Conservation (phyloP, 2,329 filamentous ascomycete species). For the Epicoccum sorghinum region DNA sequence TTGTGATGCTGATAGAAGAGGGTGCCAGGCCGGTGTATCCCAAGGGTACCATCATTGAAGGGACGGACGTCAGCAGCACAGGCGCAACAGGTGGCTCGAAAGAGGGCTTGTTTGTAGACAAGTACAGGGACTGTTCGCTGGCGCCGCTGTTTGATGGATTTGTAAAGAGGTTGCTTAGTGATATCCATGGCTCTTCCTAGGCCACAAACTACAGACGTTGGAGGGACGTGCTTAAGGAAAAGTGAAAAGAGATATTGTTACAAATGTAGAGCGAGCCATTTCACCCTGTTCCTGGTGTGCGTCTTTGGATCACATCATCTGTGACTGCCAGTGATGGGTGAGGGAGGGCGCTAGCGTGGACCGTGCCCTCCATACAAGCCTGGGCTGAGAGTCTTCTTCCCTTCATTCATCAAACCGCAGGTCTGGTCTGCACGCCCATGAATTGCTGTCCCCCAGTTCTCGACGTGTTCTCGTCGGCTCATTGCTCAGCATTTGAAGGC, state of each 20-base stretch:
- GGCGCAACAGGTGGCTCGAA: conserved; percentile 28
- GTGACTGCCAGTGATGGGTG: background rate
- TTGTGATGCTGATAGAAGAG: conserved; percentile 85
- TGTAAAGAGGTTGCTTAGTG: conserved; percentile 58
- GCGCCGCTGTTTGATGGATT: conserved; percentile 72
- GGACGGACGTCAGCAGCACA: conserved; percentile 37
- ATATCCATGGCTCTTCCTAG: conserved; percentile 25
- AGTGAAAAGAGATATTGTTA: background rate
- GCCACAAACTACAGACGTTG: background rate
- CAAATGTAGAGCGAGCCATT: background rate
- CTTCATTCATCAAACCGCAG: no score
- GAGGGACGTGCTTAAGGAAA: conserved; percentile 4
- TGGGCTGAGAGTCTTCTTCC: no score
- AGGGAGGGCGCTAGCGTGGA: background rate
- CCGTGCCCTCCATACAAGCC: background rate
- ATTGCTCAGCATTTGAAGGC: no score
- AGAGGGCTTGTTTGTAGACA: conserved; percentile 64
- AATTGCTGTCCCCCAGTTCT: no score
- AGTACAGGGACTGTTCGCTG: conserved; percentile 75
- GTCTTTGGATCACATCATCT: no score
- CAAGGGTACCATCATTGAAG: conserved; percentile 61
- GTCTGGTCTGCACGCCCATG: no score
- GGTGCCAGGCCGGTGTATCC: conserved; percentile 70
- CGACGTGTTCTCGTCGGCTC: no score
- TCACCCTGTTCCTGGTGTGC: no score